A percentile compares a stretch with the other conserved stretches of the same genome.
These are phyloP conservation scores for Butyriboletus loyo DNA, from an alignment of 768 basidiomycete species.

Conservation along the genomic window DNA sequence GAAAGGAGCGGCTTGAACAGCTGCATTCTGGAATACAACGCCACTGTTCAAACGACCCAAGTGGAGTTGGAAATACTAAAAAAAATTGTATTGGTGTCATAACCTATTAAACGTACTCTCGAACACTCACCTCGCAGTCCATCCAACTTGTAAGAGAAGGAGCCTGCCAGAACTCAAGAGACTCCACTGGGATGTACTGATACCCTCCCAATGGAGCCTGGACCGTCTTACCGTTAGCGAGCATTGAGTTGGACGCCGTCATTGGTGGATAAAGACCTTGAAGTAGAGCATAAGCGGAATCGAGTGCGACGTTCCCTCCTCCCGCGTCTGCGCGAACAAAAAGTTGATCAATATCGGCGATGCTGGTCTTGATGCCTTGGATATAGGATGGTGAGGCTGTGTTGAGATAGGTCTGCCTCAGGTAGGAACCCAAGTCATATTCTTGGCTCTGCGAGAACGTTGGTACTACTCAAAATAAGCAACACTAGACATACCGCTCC, in stretches of 20 bases:
- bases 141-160: slow-evolving; percentile 81
- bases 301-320: slow-evolving; percentile 75
- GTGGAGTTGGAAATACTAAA: slow-evolving; percentile 29
- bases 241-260: slow-evolving; percentile 55
- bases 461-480: not conserved
- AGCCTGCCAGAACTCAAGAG: slow-evolving; percentile 54
- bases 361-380: slow-evolving; percentile 58
- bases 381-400: slow-evolving; percentile 63
- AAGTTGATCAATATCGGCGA: slow-evolving; percentile 67
- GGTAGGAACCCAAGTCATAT: slow-evolving; percentile 53
- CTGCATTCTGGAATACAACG: slow-evolving; percentile 52
- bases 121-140: slow-evolving; percentile 43
- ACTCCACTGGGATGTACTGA: slow-evolving; percentile 67
- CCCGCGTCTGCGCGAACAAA: slow-evolving; percentile 78
- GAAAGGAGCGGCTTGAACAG: slow-evolving; percentile 58
- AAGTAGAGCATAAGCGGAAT: slow-evolving; percentile 77
- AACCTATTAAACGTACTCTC: not conserved
- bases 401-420: slow-evolving; percentile 65
- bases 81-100: not conserved
- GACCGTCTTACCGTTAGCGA: slow-evolving; percentile 72
- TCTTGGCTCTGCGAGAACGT: slow-evolving; percentile 41
- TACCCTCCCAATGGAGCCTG: slow-evolving; percentile 78
- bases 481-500: slow-evolving; percentile 53
- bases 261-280: slow-evolving; percentile 85
- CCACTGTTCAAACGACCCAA: slow-evolving; percentile 21